phyloP scores from a whole-genome alignment of 768 basidiomycete genomes.

The Hygrophoropsis aurantiaca region DNA sequence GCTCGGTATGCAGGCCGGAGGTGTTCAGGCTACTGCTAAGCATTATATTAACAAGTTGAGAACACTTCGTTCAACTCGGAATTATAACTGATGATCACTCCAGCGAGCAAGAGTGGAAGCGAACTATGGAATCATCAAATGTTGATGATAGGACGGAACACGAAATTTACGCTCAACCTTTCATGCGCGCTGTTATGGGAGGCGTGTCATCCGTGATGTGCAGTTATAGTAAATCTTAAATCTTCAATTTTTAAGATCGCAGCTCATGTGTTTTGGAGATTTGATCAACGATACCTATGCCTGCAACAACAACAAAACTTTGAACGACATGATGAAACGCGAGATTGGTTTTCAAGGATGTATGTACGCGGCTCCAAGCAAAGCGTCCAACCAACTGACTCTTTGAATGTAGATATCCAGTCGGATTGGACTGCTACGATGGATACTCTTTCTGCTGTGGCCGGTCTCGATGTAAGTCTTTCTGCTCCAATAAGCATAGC shows the following conservation, averaged over 20 bases:
- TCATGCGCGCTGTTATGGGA: conserved; percentile 51
- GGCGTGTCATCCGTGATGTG: conserved; percentile 60
- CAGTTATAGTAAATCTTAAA: conserved; percentile 41
- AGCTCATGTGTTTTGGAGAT: conserved; percentile 30
- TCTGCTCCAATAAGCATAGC: not conserved
- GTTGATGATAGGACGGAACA: conserved; percentile 35
- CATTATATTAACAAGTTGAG: conserved; percentile 66
- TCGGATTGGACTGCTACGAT: conserved; percentile 59
- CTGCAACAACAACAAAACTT: conserved; percentile 51
- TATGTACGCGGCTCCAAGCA: conserved; percentile 16
- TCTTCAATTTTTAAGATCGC: conserved; percentile 2
- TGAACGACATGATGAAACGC: conserved; percentile 53
- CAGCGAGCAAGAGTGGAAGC: conserved; percentile 19
- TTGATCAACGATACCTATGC: conserved; percentile 54
- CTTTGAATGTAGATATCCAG: conserved; percentile 33
- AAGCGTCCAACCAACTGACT: conserved; percentile 1
- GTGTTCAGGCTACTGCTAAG: conserved; percentile 80
- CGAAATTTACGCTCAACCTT: conserved; percentile 48
- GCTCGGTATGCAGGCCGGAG: conserved; percentile 67
- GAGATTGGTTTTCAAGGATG: conserved; percentile 61
- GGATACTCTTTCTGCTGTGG: conserved; percentile 40
- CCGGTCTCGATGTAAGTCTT: conserved; percentile 50
- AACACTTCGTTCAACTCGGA: not conserved
- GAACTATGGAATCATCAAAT: conserved; percentile 13
- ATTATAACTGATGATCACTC: not conserved